phyloP scores from a whole-genome alignment of 495 filamentous ascomycete species.

The Aspergillus homomorphus region DNA sequence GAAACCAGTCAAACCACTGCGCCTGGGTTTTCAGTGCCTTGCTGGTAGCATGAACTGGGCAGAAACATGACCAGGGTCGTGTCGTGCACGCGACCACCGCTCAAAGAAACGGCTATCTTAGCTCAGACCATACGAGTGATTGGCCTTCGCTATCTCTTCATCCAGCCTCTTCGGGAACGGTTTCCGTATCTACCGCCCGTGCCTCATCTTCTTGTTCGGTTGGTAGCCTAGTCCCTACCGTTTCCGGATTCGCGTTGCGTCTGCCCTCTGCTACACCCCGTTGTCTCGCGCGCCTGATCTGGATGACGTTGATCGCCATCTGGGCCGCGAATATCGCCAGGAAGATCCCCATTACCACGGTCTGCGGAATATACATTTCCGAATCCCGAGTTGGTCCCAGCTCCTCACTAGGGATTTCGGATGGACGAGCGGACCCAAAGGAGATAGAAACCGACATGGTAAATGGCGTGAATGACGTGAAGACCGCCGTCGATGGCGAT shows the following conservation, averaged over 20 bases:
- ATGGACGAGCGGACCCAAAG: conserved; percentile 28
- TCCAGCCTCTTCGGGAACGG: conserved; percentile 6
- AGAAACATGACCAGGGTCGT: neutral
- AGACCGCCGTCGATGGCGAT: conserved; percentile 26
- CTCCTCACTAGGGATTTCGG: conserved; percentile 11
- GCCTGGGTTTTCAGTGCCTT: neutral
- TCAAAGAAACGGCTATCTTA: neutral
- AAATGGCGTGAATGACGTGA: conserved; percentile 35
- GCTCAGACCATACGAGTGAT: neutral
- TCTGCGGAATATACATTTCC: conserved; percentile 34
- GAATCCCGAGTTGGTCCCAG: conserved; percentile 8
- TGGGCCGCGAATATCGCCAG: conserved; percentile 35
- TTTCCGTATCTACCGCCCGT: conserved; percentile 16
- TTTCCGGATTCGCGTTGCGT: conserved; percentile 6
- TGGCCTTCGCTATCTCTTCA: neutral
- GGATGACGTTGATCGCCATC: conserved; percentile 33
- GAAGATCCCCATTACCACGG: conserved; percentile 36
- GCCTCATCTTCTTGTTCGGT: conserved; percentile 16
- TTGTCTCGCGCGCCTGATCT: conserved; percentile 29
- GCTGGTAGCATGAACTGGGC: neutral
- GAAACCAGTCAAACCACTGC: neutral
- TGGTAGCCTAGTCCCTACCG: conserved; percentile 8
- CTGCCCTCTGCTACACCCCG: conserved; percentile 9
- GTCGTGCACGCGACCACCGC: neutral
- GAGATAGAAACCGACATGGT: conserved; percentile 43